Conservation (phyloP, 352 stramenopile species). For the Saprolegnia parasitica region DNA sequence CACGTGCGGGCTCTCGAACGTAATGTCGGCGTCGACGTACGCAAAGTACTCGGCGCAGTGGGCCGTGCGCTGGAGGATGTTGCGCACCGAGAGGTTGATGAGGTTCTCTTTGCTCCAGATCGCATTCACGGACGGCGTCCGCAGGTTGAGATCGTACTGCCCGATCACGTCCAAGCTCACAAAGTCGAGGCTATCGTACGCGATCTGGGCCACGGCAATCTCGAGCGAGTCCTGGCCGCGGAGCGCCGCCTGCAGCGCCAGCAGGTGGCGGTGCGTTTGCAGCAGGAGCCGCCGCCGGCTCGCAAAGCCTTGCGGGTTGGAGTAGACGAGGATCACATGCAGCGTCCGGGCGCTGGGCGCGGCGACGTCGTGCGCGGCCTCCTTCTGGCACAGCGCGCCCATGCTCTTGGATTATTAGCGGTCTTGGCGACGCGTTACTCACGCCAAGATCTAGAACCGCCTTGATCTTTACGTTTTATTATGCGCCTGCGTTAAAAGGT, state of each 20-base stretch:
- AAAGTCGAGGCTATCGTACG: conserved; percentile 2
- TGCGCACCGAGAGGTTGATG: conserved; percentile 3
- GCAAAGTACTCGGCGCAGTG: conserved; percentile 16
- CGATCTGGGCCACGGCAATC: background rate
- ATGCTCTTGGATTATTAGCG: background rate
- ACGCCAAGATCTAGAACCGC: background rate
- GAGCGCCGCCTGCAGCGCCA: background rate
- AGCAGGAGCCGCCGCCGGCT: background rate
- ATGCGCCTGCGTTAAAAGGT: too few relatives aligned
- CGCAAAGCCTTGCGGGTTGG: conserved; percentile 6
- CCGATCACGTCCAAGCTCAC: background rate
- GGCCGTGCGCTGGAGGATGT: background rate
- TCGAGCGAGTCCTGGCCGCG: background rate
- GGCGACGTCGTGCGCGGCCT: background rate
- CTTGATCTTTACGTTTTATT: background rate
- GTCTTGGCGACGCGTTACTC: background rate
- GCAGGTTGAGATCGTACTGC: background rate
- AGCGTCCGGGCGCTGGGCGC: background rate
- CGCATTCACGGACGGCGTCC: conserved; percentile 4
- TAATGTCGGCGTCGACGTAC: conserved; percentile 12
- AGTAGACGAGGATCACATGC: conserved; percentile 20
- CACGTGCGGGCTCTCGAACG: background rate
- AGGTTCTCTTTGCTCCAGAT: conserved; percentile 16
- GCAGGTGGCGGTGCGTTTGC: conserved; percentile 3
- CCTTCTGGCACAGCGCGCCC: conserved; percentile 15